Percentiles rank a stretch among this genome's conserved stretches.
phyloP scores from a whole-genome alignment of 2,329 filamentous ascomycete genomes.

The Tolypocladium guangdongense region DNA sequence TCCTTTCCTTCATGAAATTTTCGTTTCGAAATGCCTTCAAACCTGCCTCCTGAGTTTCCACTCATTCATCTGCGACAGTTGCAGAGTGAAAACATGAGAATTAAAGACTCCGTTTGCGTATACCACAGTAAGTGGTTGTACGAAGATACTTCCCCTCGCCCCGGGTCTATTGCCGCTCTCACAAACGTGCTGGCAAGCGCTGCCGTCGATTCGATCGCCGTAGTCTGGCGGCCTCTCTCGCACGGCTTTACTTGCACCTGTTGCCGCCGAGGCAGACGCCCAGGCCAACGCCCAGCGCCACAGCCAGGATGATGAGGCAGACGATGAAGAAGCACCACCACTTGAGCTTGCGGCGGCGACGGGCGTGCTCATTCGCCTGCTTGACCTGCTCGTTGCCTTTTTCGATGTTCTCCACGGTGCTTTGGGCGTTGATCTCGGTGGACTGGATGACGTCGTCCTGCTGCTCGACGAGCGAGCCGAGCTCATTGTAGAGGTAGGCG shows the following conservation, averaged over 20 bases:
- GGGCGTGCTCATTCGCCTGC: constrained; percentile 55
- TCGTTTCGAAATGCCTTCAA: not conserved
- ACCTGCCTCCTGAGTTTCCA: not conserved
- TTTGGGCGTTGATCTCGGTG: constrained; percentile 53
- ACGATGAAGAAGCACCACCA: constrained; percentile 64
- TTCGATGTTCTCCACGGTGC: constrained; percentile 56
- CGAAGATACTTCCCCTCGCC: too few species aligned
- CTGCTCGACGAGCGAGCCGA: constrained; percentile 62
- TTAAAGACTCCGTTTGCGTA: too few species aligned
- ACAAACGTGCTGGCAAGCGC: too few species aligned
- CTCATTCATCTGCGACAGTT: too few species aligned
- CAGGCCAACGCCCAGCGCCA: constrained; percentile 43
- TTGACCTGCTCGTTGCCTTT: constrained; percentile 60
- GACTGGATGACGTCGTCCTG: constrained; percentile 55
- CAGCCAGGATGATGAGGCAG: constrained; percentile 44
- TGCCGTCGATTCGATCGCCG: not conserved
- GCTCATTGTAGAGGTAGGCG: constrained; percentile 58
- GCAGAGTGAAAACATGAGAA: too few species aligned
- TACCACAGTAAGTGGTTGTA: too few species aligned
- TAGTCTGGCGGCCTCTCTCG: not conserved
- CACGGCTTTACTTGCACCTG: not conserved
- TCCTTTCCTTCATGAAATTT: not conserved
- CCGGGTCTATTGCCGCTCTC: too few species aligned
- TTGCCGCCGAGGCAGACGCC: constrained; percentile 30
- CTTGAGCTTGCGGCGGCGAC: constrained; percentile 62